Conservation (phyloP, 148 eudicot genomes). For the Nepenthes mirabilis region DNA sequence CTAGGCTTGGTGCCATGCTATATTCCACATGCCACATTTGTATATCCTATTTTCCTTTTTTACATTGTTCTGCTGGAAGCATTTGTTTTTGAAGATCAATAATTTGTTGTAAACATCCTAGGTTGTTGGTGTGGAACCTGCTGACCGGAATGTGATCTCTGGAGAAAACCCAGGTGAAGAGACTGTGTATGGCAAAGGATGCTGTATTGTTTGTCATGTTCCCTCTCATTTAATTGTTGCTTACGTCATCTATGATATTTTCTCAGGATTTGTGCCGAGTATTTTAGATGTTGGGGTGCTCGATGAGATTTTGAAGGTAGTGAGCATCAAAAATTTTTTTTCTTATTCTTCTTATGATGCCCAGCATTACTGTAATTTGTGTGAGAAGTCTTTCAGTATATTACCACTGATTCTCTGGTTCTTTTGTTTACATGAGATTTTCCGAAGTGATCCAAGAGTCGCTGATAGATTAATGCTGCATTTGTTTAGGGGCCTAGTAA, state of each 20-base stretch:
- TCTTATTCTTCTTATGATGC: background rate
- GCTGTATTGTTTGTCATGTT: constrained; percentile 1
- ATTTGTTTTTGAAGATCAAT: background rate
- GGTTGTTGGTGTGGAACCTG: constrained; percentile 74
- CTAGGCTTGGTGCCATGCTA: no score
- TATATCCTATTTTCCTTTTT: background rate
- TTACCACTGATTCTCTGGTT: no score
- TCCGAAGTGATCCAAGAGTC: no score
- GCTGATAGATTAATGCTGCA: no score
- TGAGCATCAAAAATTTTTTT: background rate
- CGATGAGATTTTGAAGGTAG: constrained; percentile 60
- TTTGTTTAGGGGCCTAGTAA: no score
- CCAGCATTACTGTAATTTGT: background rate
- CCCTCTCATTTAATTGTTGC: background rate
- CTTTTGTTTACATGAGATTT: no score
- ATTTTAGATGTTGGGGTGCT: constrained; percentile 47
- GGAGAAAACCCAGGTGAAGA: constrained; percentile 54
- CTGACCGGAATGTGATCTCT: constrained; percentile 48
- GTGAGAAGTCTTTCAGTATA: background rate
- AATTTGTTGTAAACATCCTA: constrained; percentile 10
- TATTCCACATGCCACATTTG: no score
- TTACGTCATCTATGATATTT: constrained; percentile 2
- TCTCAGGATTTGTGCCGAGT: constrained; percentile 54
- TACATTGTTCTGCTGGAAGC: background rate
- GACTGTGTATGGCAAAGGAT: background rate